These are phyloP conservation scores for Sporothrix protearum DNA, from an alignment of 2,329 filamentous ascomycete species.

Conservation along the genomic window DNA sequence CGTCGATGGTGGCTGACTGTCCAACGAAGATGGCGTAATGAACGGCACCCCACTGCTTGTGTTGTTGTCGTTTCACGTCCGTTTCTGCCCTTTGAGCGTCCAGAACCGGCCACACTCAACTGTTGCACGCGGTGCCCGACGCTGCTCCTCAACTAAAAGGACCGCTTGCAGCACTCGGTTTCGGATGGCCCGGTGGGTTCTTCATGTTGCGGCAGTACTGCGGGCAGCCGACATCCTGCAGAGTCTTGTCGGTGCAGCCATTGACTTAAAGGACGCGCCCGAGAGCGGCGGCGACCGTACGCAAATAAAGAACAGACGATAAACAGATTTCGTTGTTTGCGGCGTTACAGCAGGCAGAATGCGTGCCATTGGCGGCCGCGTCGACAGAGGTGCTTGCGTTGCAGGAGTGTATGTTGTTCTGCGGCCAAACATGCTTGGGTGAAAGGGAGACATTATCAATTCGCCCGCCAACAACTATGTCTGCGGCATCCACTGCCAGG, in stretches of 20 bases:
- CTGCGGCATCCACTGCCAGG: too few species aligned
- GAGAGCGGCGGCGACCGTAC: constrained; percentile 26
- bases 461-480: too few species aligned
- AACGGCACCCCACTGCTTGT: not conserved
- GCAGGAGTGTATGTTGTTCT: constrained; percentile 22
- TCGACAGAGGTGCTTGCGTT: constrained; percentile 24
- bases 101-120: not conserved
- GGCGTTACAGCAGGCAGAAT: constrained; percentile 30
- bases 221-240: constrained; percentile 29
- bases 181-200: not conserved
- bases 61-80: not conserved
- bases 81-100: too few species aligned
- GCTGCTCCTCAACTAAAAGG: constrained; percentile 27
- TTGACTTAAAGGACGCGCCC: constrained; percentile 29
- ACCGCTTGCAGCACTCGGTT: constrained; percentile 27
- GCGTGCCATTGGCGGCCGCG: constrained; percentile 22
- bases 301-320: constrained; percentile 30
- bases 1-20: not conserved
- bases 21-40: not conserved
- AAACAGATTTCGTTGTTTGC: constrained; percentile 30
- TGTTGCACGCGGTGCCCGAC: constrained; percentile 29
- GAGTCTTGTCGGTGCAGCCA: constrained; percentile 30
- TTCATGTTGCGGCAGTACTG: constrained; percentile 25
- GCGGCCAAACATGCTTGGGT: too few species aligned
- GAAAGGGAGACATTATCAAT: too few species aligned